Conservation (phyloP, 331 rosid genomes). For the Quercus lobata region DNA sequence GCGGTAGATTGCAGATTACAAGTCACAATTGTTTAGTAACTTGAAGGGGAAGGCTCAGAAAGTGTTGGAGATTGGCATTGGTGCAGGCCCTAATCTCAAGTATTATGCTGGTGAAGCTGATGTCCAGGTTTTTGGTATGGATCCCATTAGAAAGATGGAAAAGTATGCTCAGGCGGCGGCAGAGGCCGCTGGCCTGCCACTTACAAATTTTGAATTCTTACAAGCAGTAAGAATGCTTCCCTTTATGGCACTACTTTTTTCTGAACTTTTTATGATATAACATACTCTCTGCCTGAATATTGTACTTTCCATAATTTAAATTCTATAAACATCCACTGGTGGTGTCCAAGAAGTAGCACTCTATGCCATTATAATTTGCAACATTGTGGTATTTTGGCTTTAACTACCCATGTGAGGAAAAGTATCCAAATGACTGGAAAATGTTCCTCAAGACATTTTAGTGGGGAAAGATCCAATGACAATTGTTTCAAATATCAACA, state of each 20-base stretch:
- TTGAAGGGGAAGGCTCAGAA: conserved; percentile 63
- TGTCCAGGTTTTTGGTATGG: conserved; percentile 65
- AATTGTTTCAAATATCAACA: not conserved
- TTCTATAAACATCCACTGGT: not conserved
- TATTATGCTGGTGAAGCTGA: conserved; percentile 53
- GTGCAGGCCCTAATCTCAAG: conserved; percentile 78
- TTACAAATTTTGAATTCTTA: conserved; percentile 58
- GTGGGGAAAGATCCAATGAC: not conserved
- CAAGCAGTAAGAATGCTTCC: conserved; percentile 53
- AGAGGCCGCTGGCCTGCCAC: conserved; percentile 52
- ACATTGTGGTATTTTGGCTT: not conserved
- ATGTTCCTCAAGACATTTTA: not conserved
- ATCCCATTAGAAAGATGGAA: conserved; percentile 83
- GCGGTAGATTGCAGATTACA: conserved; percentile 70
- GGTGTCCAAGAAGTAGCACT: not conserved
- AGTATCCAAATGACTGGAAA: not conserved
- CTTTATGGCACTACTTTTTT: not conserved
- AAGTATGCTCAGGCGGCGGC: conserved; percentile 71
- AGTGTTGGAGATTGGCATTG: conserved; percentile 89
- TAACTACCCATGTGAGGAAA: not conserved
- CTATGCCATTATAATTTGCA: not conserved
- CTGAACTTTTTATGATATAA: not conserved
- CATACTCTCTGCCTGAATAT: not conserved
- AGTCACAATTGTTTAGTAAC: conserved; percentile 50
- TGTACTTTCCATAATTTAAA: not conserved